phyloP scores from a whole-genome alignment of 2,329 filamentous ascomycete genomes.

The Fusarium algeriense region DNA sequence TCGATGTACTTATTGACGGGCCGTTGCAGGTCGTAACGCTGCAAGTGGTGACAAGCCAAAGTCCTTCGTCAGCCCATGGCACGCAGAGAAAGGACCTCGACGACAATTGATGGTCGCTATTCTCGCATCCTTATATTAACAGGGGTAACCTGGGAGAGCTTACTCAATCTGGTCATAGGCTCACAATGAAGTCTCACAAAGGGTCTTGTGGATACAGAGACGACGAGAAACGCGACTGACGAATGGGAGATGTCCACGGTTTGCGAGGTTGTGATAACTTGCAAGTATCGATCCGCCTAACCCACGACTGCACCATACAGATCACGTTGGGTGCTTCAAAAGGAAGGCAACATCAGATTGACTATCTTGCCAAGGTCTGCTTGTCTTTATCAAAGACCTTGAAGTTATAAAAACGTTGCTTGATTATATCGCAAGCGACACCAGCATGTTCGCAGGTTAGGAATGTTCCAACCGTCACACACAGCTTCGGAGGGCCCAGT shows the following conservation, averaged over 20 bases:
- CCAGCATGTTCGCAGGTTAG: constrained; percentile 20
- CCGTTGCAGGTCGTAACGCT: constrained; percentile 26
- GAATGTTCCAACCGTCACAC: constrained; percentile 26
- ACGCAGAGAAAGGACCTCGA: constrained; percentile 22
- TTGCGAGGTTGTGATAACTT: neutral
- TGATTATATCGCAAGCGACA: constrained; percentile 32
- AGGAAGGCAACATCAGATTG: neutral
- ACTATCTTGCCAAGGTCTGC: neutral
- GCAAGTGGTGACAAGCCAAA: constrained; percentile 17
- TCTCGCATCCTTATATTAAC: constrained; percentile 27
- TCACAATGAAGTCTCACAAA: constrained; percentile 11
- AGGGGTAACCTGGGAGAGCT: constrained; percentile 30
- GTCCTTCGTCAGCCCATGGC: constrained; percentile 6
- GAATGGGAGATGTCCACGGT: neutral
- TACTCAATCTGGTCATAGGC: constrained; percentile 34
- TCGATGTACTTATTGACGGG: constrained; percentile 28
- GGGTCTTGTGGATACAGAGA: neutral
- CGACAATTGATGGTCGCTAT: constrained; percentile 30
- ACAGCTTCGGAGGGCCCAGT: constrained; percentile 20
- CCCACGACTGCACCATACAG: neutral
- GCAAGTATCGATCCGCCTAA: constrained; percentile 12
- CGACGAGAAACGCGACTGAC: neutral
- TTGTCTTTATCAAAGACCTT: constrained; percentile 3
- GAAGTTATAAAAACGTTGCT: constrained; percentile 32
- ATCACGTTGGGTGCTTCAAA: neutral